Base-by-base conservation (phyloP, 2,329 filamentous ascomycete species). In the Ophiostoma sp. region DNA sequence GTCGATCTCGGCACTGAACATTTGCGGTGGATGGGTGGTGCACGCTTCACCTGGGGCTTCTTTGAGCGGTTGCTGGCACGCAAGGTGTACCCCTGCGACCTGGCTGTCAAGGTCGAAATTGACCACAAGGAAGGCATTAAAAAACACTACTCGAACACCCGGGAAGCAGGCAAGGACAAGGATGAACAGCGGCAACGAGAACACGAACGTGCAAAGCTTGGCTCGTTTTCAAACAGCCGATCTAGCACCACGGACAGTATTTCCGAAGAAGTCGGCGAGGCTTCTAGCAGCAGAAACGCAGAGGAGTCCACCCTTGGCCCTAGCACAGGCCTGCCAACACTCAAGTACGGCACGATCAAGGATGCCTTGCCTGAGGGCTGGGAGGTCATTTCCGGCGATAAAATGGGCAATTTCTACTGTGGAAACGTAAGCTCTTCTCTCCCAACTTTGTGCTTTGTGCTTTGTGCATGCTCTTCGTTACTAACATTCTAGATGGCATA, bases 381-480 rank as follows among this genome's bases (percentile, higher is more conserved):
- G 93, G 83, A 90, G 70, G 79, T 89, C 27, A 79, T 90, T 3
- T 86, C 90, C 0, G 85, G 90, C 71, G 87, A 95, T 71, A 91
- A 89, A 42, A 81, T 99, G 68, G 93, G 93, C 64, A 97, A 92
- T 75, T 96, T 99, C 77, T 98, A 96, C 78, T 91, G 89, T 44
- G 95, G 95, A 71, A 99, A 97, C 76, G 87, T 89, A 75, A 80
- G 86, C 80, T 27, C 41, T 41, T 41, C n/a, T 44, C 18, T 40
- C 7, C 44, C 44, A 44, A 2, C 27, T 1, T 27, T 27, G 27
- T 27, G 27, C 27, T 1, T 27, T 27, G 27, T 27, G 27, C 27
- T 67, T 2, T 55, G n/a, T 27, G 47, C 6, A 16, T 52, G 5
- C 41, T 11, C 60, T 9, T 1, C 12, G 47, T 18, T 14, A 55